These are phyloP conservation scores for Alternaria alternata DNA, from an alignment of 2,329 filamentous ascomycete genomes.

Conservation along the genomic window DNA sequence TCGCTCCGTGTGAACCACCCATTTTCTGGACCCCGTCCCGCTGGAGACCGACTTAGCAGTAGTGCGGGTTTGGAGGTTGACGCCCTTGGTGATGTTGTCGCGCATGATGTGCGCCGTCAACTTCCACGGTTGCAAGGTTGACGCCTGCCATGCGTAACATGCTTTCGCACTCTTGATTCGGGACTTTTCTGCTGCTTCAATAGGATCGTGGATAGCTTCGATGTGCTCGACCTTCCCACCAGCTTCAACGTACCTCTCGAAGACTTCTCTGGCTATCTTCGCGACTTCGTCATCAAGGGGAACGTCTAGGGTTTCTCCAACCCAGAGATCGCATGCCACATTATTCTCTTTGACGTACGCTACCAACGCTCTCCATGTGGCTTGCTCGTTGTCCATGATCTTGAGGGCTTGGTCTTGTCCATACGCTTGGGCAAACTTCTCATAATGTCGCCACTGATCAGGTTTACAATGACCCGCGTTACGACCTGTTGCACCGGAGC, in stretches of 20 bases:
- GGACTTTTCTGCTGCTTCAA: slow-evolving; percentile 22
- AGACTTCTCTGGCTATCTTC: slow-evolving; percentile 26
- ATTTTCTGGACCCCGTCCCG: slow-evolving; percentile 16
- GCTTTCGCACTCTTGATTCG: slow-evolving; percentile 34
- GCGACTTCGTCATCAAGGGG: slow-evolving; percentile 36
- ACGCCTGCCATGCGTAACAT: slow-evolving; percentile 37
- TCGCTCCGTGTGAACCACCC: slow-evolving; percentile 30
- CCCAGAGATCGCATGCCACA: slow-evolving; percentile 40
- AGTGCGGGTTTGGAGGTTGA: background rate
- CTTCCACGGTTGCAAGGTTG: slow-evolving; percentile 40
- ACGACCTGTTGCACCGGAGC: slow-evolving; percentile 40
- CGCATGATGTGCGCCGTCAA: slow-evolving; percentile 39
- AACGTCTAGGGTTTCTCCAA: slow-evolving; percentile 39
- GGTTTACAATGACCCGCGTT: slow-evolving; percentile 42
- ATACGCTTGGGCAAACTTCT: slow-evolving; percentile 37
- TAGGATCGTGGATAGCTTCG: slow-evolving; percentile 16
- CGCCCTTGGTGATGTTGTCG: slow-evolving; percentile 25
- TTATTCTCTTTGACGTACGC: slow-evolving; percentile 30
- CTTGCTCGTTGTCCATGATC: slow-evolving; percentile 37
- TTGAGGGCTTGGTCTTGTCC: slow-evolving; percentile 37
- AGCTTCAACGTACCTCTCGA: slow-evolving; percentile 28
- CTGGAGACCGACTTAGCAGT: slow-evolving; percentile 3
- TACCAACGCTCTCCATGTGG: slow-evolving; percentile 34
- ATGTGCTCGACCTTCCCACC: slow-evolving; percentile 32
- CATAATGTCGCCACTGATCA: slow-evolving; percentile 38